Percentiles rank a stretch among this genome's conserved stretches.
Evolutionary conservation across 805 yeast genomes (phyloP).

Genomic region (Wickerhamomyces subpelliculosus): DNA sequence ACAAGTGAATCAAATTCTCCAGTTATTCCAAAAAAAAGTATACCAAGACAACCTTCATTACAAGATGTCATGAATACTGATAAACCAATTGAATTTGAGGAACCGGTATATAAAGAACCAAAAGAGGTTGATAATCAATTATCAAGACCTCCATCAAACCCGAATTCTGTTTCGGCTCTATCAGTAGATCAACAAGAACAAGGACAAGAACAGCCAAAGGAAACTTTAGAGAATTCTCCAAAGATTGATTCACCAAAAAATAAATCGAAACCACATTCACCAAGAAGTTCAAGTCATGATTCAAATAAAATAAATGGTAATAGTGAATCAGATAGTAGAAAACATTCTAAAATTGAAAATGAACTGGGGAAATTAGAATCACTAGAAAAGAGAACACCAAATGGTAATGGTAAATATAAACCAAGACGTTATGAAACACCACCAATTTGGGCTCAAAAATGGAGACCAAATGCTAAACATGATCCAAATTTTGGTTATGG

Average conservation of each 20-base stretch:
- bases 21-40: conserved; percentile 13
- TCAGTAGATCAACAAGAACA: too few relatives aligned
- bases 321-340: conserved; percentile 13
- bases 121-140: too few relatives aligned
- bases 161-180: too few relatives aligned
- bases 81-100: conserved; percentile 9
- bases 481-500: conserved; percentile 7
- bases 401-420: conserved; percentile 29
- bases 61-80: conserved; percentile 13
- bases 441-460: conserved; percentile 82
- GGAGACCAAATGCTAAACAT: conserved; percentile 40
- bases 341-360: background rate
- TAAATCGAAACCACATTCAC: background rate
- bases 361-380: conserved; percentile 5
- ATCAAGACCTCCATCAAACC: too few relatives aligned
- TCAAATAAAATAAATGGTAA: background rate
- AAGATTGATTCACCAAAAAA: background rate
- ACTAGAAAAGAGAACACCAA: conserved; percentile 21
- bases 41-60: conserved; percentile 10
- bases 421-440: conserved; percentile 58
- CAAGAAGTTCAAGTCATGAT: background rate
- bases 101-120: conserved; percentile 4
- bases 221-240: background rate
- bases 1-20: conserved; percentile 21
- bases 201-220: conserved; percentile 1